These are phyloP conservation scores for Globisporangium cederbergense DNA, from an alignment of 352 stramenopile genomes.

Conservation along the genomic window DNA sequence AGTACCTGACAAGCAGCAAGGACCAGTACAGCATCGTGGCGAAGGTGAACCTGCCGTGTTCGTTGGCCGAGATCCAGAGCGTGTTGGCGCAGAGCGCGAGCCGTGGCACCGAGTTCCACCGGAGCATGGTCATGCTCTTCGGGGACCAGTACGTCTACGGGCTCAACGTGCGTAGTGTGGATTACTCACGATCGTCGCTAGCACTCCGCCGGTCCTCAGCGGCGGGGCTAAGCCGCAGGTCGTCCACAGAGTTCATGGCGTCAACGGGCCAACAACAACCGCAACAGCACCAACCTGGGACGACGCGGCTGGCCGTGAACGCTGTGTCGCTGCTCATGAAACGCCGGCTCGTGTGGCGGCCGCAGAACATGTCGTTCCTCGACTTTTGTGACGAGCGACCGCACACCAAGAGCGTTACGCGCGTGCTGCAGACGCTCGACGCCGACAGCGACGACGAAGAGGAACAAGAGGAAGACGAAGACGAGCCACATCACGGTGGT, in stretches of 20 bases:
- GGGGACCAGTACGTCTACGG: constrained; percentile 61
- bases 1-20: constrained; percentile 35
- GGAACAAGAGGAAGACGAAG: constrained; percentile 19
- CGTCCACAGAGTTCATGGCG: background rate
- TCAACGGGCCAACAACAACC: background rate
- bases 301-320: constrained; percentile 44
- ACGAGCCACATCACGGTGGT: background rate
- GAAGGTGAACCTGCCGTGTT: constrained; percentile 56
- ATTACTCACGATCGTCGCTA: constrained; percentile 20
- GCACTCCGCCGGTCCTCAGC: background rate
- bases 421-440: constrained; percentile 61
- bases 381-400: constrained; percentile 58
- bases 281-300: constrained; percentile 10
- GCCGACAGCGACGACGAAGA: constrained; percentile 26
- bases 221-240: background rate
- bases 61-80: constrained; percentile 55
- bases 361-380: constrained; percentile 53
- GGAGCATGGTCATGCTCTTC: constrained; percentile 62
- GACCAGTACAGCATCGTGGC: constrained; percentile 60
- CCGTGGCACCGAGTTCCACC: constrained; percentile 41
- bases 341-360: constrained; percentile 37
- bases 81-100: constrained; percentile 45
- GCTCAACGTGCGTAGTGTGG: constrained; percentile 35
- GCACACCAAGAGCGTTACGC: constrained; percentile 48
- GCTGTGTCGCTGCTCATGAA: constrained; percentile 54